Base-by-base conservation (phyloP, 169 alveolate genomes). In the Plasmodium falciparum region DNA sequence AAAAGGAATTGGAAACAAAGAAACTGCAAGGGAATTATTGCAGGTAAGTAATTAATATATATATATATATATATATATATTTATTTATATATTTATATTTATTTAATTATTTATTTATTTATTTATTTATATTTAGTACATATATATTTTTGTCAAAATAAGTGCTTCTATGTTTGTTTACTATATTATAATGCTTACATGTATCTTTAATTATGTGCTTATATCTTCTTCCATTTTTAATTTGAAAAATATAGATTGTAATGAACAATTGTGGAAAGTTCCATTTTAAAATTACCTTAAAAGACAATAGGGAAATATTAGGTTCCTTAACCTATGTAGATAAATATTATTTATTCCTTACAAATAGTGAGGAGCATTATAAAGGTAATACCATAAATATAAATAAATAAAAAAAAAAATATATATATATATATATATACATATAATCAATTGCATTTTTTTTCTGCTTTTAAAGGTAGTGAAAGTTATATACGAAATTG, bases 301-400 rank as follows among this genome's bases (percentile, higher is more conserved):
- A 83, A 20, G 91, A 83, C 73, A 83, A 24, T n/a, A 67, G 91
- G 49, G 85, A 83, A 39, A 67, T 83, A 54, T 83, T 17, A 29
- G 91, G 91, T 8, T 56, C 85, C 15, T 45, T 83, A 62, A 62
- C 58, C n/a, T 83, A 83, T 69, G 65, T 83, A 17, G 91, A 83
- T 62, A 70, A 70, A 54, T 20, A 70, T 61, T 43, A 58, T 69
- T 69, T 83, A 70, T 83, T 83, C 24, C 91, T 83, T 29, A 69
- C 65, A 3, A 12, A 45, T 45, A 52, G 91, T 49, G 91, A 83
- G 20, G 91, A 83, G 54, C 91, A 43, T 7, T 83, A 83, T 29
- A 45, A 26, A 83, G 91, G 91, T 83, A 83, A 33, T 33, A 33
- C 8, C 45, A 33, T 33, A 45, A 5, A 70, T 50, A 20, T 39